phyloP scores from a whole-genome alignment of 148 eudicot genomes.

The Polygonum aviculare region DNA sequence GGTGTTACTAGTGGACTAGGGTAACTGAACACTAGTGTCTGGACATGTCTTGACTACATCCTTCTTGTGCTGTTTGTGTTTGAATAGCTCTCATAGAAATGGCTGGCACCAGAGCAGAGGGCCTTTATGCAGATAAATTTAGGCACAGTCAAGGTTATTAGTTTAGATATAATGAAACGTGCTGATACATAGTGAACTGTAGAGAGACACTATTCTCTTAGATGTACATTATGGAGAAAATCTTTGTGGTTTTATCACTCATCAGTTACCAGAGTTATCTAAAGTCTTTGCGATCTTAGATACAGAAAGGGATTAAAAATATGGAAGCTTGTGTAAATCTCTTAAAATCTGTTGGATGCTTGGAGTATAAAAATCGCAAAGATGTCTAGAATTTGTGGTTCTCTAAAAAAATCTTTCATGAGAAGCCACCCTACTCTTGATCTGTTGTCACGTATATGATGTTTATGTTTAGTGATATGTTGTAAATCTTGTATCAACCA shows the following conservation, averaged over 20 bases:
- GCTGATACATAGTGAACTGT: neutral
- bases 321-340: neutral
- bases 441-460: neutral
- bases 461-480: neutral
- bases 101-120: neutral
- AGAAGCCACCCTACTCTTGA: neutral
- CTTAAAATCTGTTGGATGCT: neutral
- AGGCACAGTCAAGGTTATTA: neutral
- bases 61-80: neutral
- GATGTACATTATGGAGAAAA: neutral
- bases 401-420: neutral
- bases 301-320: neutral
- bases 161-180: neutral
- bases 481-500: neutral
- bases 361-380: neutral
- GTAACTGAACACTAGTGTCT: neutral
- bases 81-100: neutral
- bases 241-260: neutral
- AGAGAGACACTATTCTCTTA: neutral
- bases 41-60: neutral
- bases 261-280: neutral
- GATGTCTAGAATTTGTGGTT: neutral
- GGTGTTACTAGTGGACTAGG: neutral
- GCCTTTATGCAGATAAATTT: neutral
- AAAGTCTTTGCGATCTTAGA: too few species aligned